A percentile compares a stretch with the other conserved stretches of the same genome.
These are phyloP conservation scores for Vaccinium vitisidaea DNA, from an alignment of 148 eudicot species.

Conservation along the genomic window DNA sequence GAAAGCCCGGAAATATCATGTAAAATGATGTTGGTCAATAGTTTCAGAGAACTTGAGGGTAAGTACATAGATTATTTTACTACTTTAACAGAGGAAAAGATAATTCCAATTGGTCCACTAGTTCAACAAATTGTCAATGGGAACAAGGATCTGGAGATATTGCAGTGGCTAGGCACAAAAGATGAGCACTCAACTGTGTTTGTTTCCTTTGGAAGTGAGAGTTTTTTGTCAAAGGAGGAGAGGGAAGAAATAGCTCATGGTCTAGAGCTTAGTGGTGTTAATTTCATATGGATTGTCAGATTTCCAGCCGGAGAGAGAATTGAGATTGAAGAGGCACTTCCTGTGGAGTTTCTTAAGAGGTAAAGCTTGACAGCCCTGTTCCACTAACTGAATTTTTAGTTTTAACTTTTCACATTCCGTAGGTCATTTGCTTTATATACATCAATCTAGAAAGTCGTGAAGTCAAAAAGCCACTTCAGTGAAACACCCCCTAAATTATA, in stretches of 20 bases:
- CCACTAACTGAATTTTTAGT: too few species aligned
- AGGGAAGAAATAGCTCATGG: constrained; percentile 30
- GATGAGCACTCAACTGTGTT: constrained; percentile 20
- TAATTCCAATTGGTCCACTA: constrained; percentile 25
- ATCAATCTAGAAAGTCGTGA: too few species aligned
- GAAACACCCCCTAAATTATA: too few species aligned
- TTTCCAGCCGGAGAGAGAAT: constrained; percentile 17
- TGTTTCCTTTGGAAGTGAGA: constrained; percentile 34
- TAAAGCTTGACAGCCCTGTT: neutral
- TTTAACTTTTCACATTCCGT: too few species aligned
- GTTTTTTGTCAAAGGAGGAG: constrained; percentile 20
- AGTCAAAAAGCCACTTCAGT: too few species aligned
- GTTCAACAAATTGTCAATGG: neutral
- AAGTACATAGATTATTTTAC: constrained; percentile 26
- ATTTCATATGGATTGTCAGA: constrained; percentile 29
- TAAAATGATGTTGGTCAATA: constrained; percentile 6
- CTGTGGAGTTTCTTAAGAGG: constrained; percentile 18
- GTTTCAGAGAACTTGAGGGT: constrained; percentile 15
- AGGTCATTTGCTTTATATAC: too few species aligned
- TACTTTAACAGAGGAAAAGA: neutral
- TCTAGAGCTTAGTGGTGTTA: constrained; percentile 24
- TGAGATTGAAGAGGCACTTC: constrained; percentile 19
- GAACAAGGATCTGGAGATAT: constrained; percentile 6
- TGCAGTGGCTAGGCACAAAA: constrained; percentile 32
- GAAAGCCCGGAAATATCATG: neutral